Percentiles rank a stretch among this genome's conserved stretches.
Evolutionary conservation across 1,139 yeast species (phyloP).

Genomic region (Pichia terricola): DNA sequence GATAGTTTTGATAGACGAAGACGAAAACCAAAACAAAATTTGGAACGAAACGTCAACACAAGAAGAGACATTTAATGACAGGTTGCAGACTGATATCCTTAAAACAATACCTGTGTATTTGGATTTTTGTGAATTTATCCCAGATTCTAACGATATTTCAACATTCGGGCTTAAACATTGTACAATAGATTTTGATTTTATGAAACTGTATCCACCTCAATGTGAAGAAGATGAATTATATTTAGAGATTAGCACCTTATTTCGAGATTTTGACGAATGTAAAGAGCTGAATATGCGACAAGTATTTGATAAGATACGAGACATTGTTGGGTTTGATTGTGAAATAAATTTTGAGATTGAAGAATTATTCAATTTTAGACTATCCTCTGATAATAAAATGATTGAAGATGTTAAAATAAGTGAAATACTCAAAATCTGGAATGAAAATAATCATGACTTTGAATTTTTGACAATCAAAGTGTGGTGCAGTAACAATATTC

Average conservation of each 20-base stretch:
- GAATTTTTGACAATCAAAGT: constrained; percentile 7
- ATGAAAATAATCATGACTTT: constrained; percentile 8
- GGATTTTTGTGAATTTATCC: constrained; percentile 17
- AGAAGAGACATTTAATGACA: background rate
- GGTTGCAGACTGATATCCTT: background rate
- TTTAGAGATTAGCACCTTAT: constrained; percentile 13
- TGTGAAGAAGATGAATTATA: constrained; percentile 18
- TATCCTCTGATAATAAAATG: constrained; percentile 16
- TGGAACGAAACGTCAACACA: background rate
- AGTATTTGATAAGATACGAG: constrained; percentile 18
- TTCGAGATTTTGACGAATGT: constrained; percentile 17
- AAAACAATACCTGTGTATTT: constrained; percentile 18
- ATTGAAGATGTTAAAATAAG: constrained; percentile 26
- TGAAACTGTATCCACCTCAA: constrained; percentile 17
- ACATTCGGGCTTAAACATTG: too few species aligned
- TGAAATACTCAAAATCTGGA: constrained; percentile 25
- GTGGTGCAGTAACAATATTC: constrained; percentile 1
- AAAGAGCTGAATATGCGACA: constrained; percentile 17
- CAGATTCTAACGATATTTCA: background rate
- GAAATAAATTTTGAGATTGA: constrained; percentile 12
- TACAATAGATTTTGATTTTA: constrained; percentile 10
- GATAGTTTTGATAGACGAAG: background rate
- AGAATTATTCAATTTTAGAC: constrained; percentile 2
- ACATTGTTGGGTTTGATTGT: background rate
- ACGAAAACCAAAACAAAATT: background rate